Base-by-base conservation (phyloP, 2,329 filamentous ascomycete genomes). In the Penicillium griseofulvum region DNA sequence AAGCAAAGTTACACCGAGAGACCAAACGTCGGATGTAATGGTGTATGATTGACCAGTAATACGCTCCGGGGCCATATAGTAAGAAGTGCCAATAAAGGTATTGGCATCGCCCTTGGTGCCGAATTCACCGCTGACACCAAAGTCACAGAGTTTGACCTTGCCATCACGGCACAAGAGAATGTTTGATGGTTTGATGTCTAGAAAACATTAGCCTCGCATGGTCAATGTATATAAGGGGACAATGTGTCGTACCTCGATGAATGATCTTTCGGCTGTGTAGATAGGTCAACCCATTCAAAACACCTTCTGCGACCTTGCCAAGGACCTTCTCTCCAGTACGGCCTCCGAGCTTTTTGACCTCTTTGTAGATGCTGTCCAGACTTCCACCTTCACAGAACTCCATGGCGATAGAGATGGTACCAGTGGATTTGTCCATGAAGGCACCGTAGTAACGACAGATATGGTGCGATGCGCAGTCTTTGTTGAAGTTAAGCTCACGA, bases 1-100 rank as follows among this genome's bases (percentile, higher is more conserved):
- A n/a, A 99, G 86, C 47, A 99, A 78, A 1, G 94, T 97, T 51
- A 99, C 94, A 61, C 94, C 94, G 8, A 96, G 87, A 39, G 92
- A 97, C 94, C 94, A 99, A 54, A 99, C 94, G 66, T 99, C 94
- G 8, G 91, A 96, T 2, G 93, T 99, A 74, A 99, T 99, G 58
- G 93, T 99, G 75, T 99, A 99, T 47, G 89, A 93, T 78, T 97
- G 91, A 55, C 94, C 94, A 1, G 94, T 97, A 72, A 99, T 99
- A 49, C 94, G 88, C 74, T 99, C 94, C 0, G 94, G 94, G 4
- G 94, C 94, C 94, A 99, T 99, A 80, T 99, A 99, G 73, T 97
- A 99, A 58, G 90, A 96, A 12, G 94, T 99, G 60, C 94, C 94
- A 70, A 99, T 99, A 70, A 99, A 99, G 0, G 94, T 99, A 73